These are phyloP conservation scores for Neofusicoccum sp. DNA, from an alignment of 2,329 filamentous ascomycete species.

Conservation along the genomic window DNA sequence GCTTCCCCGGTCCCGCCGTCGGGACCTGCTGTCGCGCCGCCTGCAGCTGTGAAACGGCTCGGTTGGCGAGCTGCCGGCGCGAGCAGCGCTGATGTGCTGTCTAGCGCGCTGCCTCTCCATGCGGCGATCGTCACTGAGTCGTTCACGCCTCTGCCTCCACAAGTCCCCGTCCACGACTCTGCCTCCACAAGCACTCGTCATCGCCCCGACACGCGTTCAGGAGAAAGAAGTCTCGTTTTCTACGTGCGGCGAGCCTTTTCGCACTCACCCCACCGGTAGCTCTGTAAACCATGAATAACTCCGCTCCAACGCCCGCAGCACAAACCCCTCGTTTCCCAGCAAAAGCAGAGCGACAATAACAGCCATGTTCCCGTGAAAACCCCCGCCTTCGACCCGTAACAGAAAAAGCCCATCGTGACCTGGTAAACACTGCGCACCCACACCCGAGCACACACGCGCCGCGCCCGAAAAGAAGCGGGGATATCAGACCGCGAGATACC, in stretches of 20 bases:
- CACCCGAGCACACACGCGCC: slow-evolving; percentile 11
- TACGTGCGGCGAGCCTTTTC: background rate
- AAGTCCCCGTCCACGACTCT: background rate
- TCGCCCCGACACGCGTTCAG: background rate
- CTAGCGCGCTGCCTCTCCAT: slow-evolving; percentile 1
- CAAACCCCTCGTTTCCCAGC: slow-evolving; percentile 1
- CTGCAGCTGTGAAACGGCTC: slow-evolving; percentile 13
- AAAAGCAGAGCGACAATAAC: background rate
- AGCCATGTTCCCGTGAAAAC: slow-evolving; percentile 4
- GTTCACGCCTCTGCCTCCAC: background rate
- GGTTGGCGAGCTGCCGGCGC: background rate
- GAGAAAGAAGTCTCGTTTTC: slow-evolving; percentile 17
- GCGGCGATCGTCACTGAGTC: background rate
- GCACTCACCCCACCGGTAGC: background rate
- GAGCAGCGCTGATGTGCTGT: slow-evolving; percentile 3
- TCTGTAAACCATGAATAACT: background rate
- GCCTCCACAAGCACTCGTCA: background rate
- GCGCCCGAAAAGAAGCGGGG: slow-evolving; percentile 11
- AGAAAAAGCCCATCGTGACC: slow-evolving; percentile 10
- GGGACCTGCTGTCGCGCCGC: slow-evolving; percentile 2
- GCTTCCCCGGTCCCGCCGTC: slow-evolving; percentile 2
- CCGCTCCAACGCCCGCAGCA: slow-evolving; percentile 12
- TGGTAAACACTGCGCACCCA: slow-evolving; percentile 6
- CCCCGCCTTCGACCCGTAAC: background rate
- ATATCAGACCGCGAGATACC: slow-evolving; percentile 8